Evolutionary conservation across 148 eudicot genomes (phyloP), one percentile per base, ranked within the genome.

Genomic region (Fagopyrum esculentum): DNA sequence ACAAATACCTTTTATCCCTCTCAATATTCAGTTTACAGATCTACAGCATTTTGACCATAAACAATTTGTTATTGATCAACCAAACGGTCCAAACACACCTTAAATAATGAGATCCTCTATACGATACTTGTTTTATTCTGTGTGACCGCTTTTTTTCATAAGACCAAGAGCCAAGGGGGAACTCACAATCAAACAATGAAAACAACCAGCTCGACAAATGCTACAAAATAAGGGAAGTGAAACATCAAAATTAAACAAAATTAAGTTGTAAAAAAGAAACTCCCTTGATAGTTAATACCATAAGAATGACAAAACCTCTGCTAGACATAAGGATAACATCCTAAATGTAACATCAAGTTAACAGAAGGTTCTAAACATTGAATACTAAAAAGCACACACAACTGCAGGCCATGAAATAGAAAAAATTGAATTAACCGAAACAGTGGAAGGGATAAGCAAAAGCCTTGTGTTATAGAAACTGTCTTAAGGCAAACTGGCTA

Each of bases 401-500:
- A 63, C 69, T 29, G 69, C 69, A 30, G 69, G 46, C 8, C 19
- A 7, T 13, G 19, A 15, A 13, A 66, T 11, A 40, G 9, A 9
- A 22, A 56, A 56, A 4, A 51, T 26, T 9, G 45, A 30, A 63
- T 63, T 30, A 30, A 63, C 45, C 45, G 12, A 30, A 66, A 66
- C 71, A 66, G 15, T 66, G 71, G 71, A 66, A 66, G 71, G 71
- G 45, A 66, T 66, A 35, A 35, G 71, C 71, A 40, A 35, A 35
- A 43, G 71, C 5, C 5, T 43, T 66, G 71, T 66, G 47, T 66
- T 40, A 66, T 40, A 66, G 45, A 13, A 63, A 66, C 5, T 17
- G 43, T 43, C 47, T 30, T 56, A 82, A 84, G 84, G 87, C 77
- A 78, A 72, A 77, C 86, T 76, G 88, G 86, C 82, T 86, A 81